A percentile compares a stretch with the other conserved stretches of the same genome.
Conservation (phyloP, 805 yeast genomes). For the Priceomyces medius region DNA sequence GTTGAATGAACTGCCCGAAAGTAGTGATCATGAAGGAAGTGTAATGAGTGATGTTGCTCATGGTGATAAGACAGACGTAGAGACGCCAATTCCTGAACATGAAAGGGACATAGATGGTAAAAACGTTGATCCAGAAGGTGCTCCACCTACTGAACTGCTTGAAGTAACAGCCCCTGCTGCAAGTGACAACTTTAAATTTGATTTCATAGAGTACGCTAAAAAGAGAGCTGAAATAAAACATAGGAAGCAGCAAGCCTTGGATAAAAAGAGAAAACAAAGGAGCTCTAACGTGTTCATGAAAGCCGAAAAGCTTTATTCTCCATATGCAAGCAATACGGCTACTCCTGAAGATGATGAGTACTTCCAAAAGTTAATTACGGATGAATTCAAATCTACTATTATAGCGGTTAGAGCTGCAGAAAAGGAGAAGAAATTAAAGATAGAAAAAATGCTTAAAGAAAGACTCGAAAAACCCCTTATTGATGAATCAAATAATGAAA, state of each 20-base stretch:
- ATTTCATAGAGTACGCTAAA: constrained; percentile 57
- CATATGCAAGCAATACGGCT: constrained; percentile 28
- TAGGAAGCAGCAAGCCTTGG: constrained; percentile 22
- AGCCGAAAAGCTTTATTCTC: constrained; percentile 39
- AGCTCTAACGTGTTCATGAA: constrained; percentile 31
- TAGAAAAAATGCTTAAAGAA: constrained; percentile 18
- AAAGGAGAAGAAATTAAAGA: constrained; percentile 24
- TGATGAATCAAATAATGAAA: constrained; percentile 19
- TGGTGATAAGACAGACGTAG: constrained; percentile 8
- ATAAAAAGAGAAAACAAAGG: constrained; percentile 19
- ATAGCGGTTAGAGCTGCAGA: constrained; percentile 33
- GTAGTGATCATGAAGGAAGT: constrained; percentile 18
- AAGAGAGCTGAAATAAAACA: constrained; percentile 42
- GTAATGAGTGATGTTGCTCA: constrained; percentile 20
- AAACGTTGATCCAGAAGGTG: not conserved
- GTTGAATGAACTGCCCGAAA: constrained; percentile 12
- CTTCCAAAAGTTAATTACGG: constrained; percentile 21
- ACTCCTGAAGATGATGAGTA: constrained; percentile 21
- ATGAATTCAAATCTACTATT: constrained; percentile 33
- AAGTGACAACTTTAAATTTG: constrained; percentile 29
- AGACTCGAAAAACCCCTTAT: constrained; percentile 24
- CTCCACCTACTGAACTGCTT: not conserved
- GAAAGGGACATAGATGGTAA: constrained; percentile 2
- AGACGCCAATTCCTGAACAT: constrained; percentile 7
- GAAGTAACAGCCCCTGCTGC: not conserved